Base-by-base conservation (phyloP, 2,329 filamentous ascomycete genomes). In the Zasmidium angulare region DNA sequence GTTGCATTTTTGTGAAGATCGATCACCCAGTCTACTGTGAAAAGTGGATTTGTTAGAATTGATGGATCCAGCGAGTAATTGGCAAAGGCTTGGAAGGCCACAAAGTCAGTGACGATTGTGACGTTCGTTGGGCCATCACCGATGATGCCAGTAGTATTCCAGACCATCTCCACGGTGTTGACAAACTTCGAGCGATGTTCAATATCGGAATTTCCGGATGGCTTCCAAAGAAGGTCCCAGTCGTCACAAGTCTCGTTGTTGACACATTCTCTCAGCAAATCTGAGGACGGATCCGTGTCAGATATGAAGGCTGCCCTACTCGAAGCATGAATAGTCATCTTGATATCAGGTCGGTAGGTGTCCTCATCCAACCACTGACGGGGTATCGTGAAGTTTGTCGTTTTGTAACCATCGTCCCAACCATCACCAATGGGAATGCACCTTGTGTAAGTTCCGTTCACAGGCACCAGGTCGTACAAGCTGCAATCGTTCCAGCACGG, bases 11-110 rank as follows among this genome's bases (percentile, higher is more conserved):
- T 31, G 1, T 46, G 23, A 1, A 46, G 6, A 19, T 43, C 51
- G 9, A 55, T 6, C 11, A 23, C 23, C 10, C 23, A 22, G 20
- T 55, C 47, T 10, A 36, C 24, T 9, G 57, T n/a, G 9, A 12
- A 50, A 11, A 56, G 49, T 6, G 62, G 62, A 43, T 68, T 69
- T 1, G 61, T 59, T 3, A 59, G 24, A 1, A 52, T 31, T 0
- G 63, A 61, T 2, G 67, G 60, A 46, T 69, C 66, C 20, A 69
- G 46, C 2, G 57, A 55, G 50, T 70, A 70, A 6, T 54, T 62
- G 7, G 68, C 61, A 48, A 68, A 68, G 23, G 53, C 53, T 11
- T 56, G 51, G 21, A 59, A 61, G 3, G 59, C 51, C 6, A 60
- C 59, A 21, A 62, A 61, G 50, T 65, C 63, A 9, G 62, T 50